Base-by-base conservation (phyloP, 345 rosid species). In the Acer yangbiense region DNA sequence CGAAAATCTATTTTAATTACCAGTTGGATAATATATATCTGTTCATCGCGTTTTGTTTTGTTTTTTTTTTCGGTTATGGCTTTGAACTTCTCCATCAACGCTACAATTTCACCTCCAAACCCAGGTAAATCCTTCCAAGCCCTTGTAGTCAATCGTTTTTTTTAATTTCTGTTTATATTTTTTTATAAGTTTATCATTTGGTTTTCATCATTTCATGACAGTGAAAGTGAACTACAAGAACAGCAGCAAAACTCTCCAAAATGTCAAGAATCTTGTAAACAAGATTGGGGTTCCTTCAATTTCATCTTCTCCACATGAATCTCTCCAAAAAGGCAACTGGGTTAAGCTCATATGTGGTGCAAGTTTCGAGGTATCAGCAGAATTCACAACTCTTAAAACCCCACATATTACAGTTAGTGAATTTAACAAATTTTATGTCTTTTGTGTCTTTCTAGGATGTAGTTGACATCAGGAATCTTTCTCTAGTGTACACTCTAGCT, bases 341-440 rank as follows among this genome's bases (percentile, higher is more conserved):
- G 91, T 88, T 76, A 88, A 90, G 89, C 90, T 90, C 76, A 90
- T 90, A 39, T 88, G 91, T 60, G 91, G 91, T 63, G 91, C 91
- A 7, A 88, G 93, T 81, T 90, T 90, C 52, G 91, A 90, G 93
- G 91, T 87, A 69, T 73, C n/a, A n/a, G 10, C 6, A 35, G 39
- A 35, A 35, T 20, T 14, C n/a, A 44, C 23, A 48, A 9, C n/a
- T 58, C 44, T 60, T 46, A 16, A 79, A 7, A 25, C 48, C 75
- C 43, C 27, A 7, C 11, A 20, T 13, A 13, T 63, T 14, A 72
- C 46, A 17, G 39, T 21, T 69, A 3, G 35, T 74, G 35, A 23
- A 41, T 44, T 29, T 72, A n/a, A 39, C 27, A 54, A 20, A 5
- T 23, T 39, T 70, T 64, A 1, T 46, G 3, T 46, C 6, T 23